Evolutionary conservation across 768 basidiomycete species (phyloP), one percentile per base, ranked within the genome.

Genomic region (Nidularia sp.): DNA sequence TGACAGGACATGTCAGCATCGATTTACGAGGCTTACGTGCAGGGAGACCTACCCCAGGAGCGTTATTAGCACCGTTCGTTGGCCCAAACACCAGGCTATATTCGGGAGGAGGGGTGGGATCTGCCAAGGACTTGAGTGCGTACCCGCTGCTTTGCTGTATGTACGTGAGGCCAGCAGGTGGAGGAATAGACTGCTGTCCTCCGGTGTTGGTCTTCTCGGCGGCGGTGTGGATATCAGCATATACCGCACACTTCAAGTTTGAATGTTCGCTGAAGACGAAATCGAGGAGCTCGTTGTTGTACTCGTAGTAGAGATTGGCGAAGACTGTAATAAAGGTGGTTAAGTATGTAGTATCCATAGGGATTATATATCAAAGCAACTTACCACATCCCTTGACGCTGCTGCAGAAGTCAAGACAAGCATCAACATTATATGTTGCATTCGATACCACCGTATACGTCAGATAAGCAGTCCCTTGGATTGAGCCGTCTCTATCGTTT

Each of bases 281-380:
- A 50, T 75, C 75, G 31, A 75, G 63, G 5, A 70, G 65, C 6
- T 60, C 52, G 54, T 78, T 78, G 59, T 77, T 78, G 63, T 61
- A 70, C 53, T 80, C 76, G 61, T 80, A 78, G 52, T 69, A 80
- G 22, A 80, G 50, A 55, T 80, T 80, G 9, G 67, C 77, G 53
- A 78, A 78, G 4, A 76, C 78, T 80, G 44, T 6, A 29, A 39
- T 39, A 31, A 47, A 31, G 33, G 15, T 43, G 6, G 34, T 8
- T 32, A 49, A 43, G 44, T 34, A 9, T 15, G 31, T 32, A 34
- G 29, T 54, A 35, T n/a, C 31, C n/a, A 39, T 29, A 53, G 53
- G n/a, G 41, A 31, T 34, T 15, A 50, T 29, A 33, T 22, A 32
- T 42, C 13, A 25, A 47, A 15, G 44, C n/a, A 8, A 67, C 72